Conservation (phyloP, 495 filamentous ascomycete genomes). For the Terfezia boudieri region DNA sequence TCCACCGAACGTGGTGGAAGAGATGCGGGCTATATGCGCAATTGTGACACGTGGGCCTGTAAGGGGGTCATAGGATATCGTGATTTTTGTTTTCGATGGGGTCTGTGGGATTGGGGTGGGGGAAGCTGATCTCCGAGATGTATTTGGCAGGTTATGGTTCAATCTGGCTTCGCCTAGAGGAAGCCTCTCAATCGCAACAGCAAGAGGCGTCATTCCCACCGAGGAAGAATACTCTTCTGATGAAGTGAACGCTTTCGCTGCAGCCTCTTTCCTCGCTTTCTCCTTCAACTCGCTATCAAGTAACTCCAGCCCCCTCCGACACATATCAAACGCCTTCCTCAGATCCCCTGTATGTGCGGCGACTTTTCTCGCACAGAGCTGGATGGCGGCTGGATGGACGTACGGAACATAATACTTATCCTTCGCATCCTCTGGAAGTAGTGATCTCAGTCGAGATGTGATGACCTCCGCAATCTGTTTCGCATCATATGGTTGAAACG, state of each 20-base stretch:
- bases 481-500: constrained; percentile 81
- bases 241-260: neutral
- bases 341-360: constrained; percentile 83
- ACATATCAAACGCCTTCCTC: constrained; percentile 85
- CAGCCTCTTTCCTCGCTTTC: constrained; percentile 30
- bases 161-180: constrained; percentile 40
- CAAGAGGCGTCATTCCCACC: constrained; percentile 3
- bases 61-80: constrained; percentile 28
- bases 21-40: constrained; percentile 71
- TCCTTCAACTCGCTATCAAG: constrained; percentile 62
- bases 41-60: constrained; percentile 82
- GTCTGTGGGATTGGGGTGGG: constrained; percentile 11
- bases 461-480: constrained; percentile 75
- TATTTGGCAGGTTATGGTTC: constrained; percentile 40
- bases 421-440: constrained; percentile 28
- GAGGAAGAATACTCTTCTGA: neutral
- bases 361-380: constrained; percentile 83
- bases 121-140: constrained; percentile 12
- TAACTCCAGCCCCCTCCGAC: constrained; percentile 68
- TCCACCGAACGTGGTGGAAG: constrained; percentile 65
- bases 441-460: constrained; percentile 52
- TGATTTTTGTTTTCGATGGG: neutral
- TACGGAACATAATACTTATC: constrained; percentile 50
- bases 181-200: constrained; percentile 1
- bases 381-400: constrained; percentile 77